These are phyloP conservation scores for Rosa rugosa DNA, from an alignment of 306 rosid genomes.

Conservation along the genomic window DNA sequence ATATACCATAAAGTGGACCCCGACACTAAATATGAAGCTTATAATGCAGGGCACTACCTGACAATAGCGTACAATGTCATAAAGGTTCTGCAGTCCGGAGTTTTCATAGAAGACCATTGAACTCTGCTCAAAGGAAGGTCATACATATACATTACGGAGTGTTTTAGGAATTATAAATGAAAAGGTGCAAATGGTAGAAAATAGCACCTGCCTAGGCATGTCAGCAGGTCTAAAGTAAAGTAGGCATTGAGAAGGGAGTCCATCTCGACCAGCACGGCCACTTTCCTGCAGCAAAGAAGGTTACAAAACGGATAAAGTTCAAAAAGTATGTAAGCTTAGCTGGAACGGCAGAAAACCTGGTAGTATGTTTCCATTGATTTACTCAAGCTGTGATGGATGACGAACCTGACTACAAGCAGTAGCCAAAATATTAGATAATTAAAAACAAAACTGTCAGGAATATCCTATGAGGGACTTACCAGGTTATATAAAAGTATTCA, in stretches of 20 bases:
- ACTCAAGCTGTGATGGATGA: conserved; percentile 97
- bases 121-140: conserved; percentile 61
- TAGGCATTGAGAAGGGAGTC: conserved; percentile 93
- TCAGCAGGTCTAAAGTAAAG: conserved; percentile 87
- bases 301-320: conserved; percentile 23
- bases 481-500: neutral
- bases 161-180: conserved; percentile 13
- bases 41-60: conserved; percentile 52
- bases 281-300: conserved; percentile 67
- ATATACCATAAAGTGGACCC: neutral
- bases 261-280: conserved; percentile 98
- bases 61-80: conserved; percentile 85
- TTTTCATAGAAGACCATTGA: conserved; percentile 96
- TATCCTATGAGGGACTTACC: neutral
- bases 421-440: conserved; percentile 27
- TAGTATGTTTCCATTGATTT: conserved; percentile 98
- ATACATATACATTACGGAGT: conserved; percentile 16
- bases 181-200: neutral
- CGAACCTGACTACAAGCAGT: conserved; percentile 87
- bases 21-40: neutral
- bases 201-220: conserved; percentile 81
- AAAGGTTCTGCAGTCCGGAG: conserved; percentile 87
- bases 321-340: conserved; percentile 20
- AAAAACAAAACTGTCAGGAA: neutral
- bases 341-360: conserved; percentile 58